Conservation (phyloP, 495 filamentous ascomycete genomes). For the Podospora fimiseda region DNA sequence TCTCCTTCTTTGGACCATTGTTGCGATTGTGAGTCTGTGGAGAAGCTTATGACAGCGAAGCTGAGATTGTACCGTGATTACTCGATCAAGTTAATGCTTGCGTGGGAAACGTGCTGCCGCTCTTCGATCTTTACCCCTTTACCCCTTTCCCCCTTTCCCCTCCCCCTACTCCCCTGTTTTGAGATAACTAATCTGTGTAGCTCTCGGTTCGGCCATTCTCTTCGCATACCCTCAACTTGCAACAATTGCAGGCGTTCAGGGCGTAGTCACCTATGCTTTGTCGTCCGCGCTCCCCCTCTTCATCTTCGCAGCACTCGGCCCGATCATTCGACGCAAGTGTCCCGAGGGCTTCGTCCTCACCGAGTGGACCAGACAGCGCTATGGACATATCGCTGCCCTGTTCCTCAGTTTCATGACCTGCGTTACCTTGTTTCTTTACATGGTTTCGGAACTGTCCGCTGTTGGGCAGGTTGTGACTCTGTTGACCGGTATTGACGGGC, state of each 20-base stretch:
- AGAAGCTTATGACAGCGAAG: constrained; percentile 47
- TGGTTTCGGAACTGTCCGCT: constrained; percentile 71
- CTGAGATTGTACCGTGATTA: constrained; percentile 87
- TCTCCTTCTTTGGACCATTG: too few species aligned
- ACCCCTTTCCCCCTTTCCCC: constrained; percentile 17
- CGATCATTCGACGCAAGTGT: constrained; percentile 65
- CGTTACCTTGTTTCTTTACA: constrained; percentile 73
- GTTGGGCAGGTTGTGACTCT: constrained; percentile 64
- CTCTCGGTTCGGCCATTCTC: constrained; percentile 69
- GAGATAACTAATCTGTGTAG: constrained; percentile 39
- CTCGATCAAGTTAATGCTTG: constrained; percentile 96
- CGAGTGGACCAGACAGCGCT: constrained; percentile 71
- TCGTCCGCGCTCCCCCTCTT: constrained; percentile 60
- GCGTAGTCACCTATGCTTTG: constrained; percentile 63
- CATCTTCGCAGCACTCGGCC: constrained; percentile 61
- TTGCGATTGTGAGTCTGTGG: too few species aligned
- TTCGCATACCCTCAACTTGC: constrained; percentile 74
- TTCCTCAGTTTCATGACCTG: constrained; percentile 66
- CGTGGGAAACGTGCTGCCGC: constrained; percentile 90
- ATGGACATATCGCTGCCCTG: constrained; percentile 55
- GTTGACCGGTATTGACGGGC: constrained; percentile 64
- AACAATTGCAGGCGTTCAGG: constrained; percentile 70
- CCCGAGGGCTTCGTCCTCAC: constrained; percentile 74
- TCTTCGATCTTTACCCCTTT: constrained; percentile 36
- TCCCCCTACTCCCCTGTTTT: constrained; percentile 16